Evolutionary conservation across 176 grass and related monocot species (phyloP).

Genomic region (Areca catechu): DNA sequence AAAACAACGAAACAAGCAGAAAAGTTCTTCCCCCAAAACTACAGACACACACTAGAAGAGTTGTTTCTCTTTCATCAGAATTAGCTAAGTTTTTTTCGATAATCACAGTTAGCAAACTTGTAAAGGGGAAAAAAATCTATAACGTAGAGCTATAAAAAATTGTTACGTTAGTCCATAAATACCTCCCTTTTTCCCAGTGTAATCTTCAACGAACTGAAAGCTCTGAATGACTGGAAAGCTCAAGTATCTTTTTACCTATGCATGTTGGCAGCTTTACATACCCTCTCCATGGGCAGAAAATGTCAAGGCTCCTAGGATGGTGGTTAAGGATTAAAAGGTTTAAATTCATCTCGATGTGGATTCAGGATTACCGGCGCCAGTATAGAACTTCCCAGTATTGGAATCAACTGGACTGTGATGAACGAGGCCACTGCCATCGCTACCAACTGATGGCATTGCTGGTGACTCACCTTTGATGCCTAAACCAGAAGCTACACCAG

Average conservation of each 20-base stretch:
- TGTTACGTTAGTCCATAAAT: slow-evolving; percentile 35
- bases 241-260: background rate
- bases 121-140: too few relatives aligned
- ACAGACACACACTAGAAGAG: too few relatives aligned
- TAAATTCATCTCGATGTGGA: slow-evolving; percentile 63
- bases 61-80: too few relatives aligned
- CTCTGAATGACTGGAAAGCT: slow-evolving; percentile 16
- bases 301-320: slow-evolving; percentile 41
- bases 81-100: too few relatives aligned
- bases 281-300: slow-evolving; percentile 31
- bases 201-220: slow-evolving; percentile 34
- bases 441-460: slow-evolving; percentile 2
- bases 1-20: too few relatives aligned
- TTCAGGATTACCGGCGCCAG: slow-evolving; percentile 32
- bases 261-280: slow-evolving; percentile 39
- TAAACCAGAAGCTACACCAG: slow-evolving; percentile 29
- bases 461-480: slow-evolving; percentile 43
- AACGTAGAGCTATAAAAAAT: slow-evolving; percentile 4
- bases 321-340: slow-evolving; percentile 63
- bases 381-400: slow-evolving; percentile 32
- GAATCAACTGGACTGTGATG: slow-evolving; percentile 22
- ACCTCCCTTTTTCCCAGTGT: slow-evolving; percentile 10
- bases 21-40: too few relatives aligned
- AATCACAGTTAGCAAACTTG: too few relatives aligned
- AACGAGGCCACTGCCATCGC: slow-evolving; percentile 26